These are phyloP conservation scores for Setaria viridis DNA, from an alignment of 202 grass and related monocot genomes.

Conservation along the genomic window DNA sequence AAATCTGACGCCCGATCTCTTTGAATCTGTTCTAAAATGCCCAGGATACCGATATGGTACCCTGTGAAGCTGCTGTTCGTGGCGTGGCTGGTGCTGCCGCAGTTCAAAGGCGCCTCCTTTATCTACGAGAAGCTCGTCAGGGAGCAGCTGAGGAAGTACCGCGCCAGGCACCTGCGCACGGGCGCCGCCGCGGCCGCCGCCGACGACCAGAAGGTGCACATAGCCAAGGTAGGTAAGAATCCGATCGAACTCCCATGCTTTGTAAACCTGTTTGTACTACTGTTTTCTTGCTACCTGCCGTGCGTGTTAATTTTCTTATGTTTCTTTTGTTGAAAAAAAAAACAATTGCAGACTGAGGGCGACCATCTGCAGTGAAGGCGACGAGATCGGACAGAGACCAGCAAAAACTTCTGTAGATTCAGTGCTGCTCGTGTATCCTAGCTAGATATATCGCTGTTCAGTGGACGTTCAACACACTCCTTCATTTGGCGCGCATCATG, in stretches of 20 bases:
- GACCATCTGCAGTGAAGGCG: neutral
- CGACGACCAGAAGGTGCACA: conserved; percentile 49
- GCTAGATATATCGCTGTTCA: too few relatives aligned
- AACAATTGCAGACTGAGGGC: neutral
- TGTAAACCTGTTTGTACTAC: too few relatives aligned
- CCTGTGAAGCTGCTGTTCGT: conserved; percentile 64
- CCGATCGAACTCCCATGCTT: neutral
- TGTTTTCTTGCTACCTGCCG: too few relatives aligned
- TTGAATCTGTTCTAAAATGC: neutral
- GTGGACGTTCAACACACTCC: neutral
- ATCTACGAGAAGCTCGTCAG: conserved; percentile 87
- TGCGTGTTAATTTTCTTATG: neutral
- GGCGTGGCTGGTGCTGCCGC: conserved; percentile 78
- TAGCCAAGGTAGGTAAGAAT: conserved; percentile 33
- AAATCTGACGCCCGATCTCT: neutral
- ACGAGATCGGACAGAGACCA: neutral
- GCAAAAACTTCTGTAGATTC: neutral
- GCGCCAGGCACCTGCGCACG: conserved; percentile 27
- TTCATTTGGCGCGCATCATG: neutral
- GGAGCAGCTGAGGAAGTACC: conserved; percentile 73
- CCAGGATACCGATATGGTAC: conserved; percentile 85
- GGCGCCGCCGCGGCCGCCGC: neutral
- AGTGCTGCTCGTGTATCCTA: neutral
- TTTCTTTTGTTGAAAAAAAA: too few relatives aligned
- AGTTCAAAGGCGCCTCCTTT: conserved; percentile 90